Base-by-base conservation (phyloP, 805 yeast genomes). In the Ascoidea tarda region DNA sequence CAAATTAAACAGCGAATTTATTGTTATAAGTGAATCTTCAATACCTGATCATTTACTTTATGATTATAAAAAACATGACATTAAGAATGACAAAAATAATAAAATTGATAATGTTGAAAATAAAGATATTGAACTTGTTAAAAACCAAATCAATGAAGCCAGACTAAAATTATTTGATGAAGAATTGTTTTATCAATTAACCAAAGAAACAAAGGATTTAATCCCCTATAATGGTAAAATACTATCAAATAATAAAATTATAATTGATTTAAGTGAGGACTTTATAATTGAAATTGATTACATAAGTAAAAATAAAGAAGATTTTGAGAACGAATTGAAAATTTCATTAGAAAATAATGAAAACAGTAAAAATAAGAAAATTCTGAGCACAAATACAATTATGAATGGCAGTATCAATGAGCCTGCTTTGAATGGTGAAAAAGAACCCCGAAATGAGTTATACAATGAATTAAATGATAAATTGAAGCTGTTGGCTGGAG, bases 121-220 rank as follows among this genome's bases (percentile, higher is more conserved):
- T 5, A 32, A 49, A 44, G 42, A 54, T 33, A 63, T 59, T 48
- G 59, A 65, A 28, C 67, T 74, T 10, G 74, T 82, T 21, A 73
- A 74, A 50, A 76, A 75, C 31, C 82, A 78, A 59, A 78, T 91
- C 32, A 73, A 76, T 45, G 77, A 69, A 50, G 89, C 95, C 0
- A 74, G 96, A 49, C 81, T 76, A 57, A 77, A 79, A 54, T 71
- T 90, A 6, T 91, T 91, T 68, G 98, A 91, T 62, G 93, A 87
- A 61, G 98, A 91, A 64, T 71, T 91, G 52, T 87, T 87, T 69
- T 79, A 78, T 64, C 89, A 83, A 59, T 66, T 91, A 52, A 73
- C 82, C 31, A 78, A 81, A 57, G 99, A 91, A 65, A 87, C 95
- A 1, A 75, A 82, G 33, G 63, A 73, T 5, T 69, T 91, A 54